phyloP scores from a whole-genome alignment of 2,329 filamentous ascomycete species.

The Ophiostoma ulmi region DNA sequence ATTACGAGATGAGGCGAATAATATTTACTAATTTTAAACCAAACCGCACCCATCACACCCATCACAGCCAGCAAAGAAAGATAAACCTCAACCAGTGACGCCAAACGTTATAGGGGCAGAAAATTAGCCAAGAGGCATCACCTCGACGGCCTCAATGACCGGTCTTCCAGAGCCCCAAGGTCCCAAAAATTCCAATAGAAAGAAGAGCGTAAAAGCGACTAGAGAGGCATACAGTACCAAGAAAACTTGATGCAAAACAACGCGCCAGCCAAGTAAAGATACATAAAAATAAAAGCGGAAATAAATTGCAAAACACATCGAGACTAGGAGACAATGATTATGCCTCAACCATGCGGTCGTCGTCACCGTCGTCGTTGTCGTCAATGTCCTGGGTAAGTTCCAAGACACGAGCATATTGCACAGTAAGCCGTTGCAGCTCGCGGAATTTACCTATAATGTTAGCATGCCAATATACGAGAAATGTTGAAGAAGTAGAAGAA shows the following conservation, averaged over 20 bases:
- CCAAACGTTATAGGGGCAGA: neutral
- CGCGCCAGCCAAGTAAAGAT: neutral
- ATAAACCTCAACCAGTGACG: neutral
- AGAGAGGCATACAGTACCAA: neutral
- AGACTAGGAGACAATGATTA: neutral
- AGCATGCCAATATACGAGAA: conserved; percentile 33
- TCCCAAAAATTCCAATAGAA: neutral
- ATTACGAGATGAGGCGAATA: neutral
- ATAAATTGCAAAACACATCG: neutral
- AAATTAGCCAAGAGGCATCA: neutral
- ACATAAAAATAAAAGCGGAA: neutral
- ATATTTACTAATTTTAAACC: neutral
- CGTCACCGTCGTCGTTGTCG: conserved; percentile 34
- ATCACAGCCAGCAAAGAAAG: neutral
- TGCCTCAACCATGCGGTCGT: neutral
- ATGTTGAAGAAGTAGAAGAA: conserved; percentile 27
- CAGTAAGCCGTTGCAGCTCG: conserved; percentile 88
- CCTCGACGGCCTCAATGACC: neutral
- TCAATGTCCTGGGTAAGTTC: conserved; percentile 53
- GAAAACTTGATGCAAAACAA: neutral
- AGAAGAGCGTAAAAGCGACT: neutral
- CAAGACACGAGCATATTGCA: conserved; percentile 84
- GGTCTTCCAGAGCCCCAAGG: neutral
- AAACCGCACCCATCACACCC: neutral
- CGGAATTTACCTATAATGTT: conserved; percentile 73